Conservation (phyloP, 2,329 filamentous ascomycete species). For the Alternaria ethzedia region DNA sequence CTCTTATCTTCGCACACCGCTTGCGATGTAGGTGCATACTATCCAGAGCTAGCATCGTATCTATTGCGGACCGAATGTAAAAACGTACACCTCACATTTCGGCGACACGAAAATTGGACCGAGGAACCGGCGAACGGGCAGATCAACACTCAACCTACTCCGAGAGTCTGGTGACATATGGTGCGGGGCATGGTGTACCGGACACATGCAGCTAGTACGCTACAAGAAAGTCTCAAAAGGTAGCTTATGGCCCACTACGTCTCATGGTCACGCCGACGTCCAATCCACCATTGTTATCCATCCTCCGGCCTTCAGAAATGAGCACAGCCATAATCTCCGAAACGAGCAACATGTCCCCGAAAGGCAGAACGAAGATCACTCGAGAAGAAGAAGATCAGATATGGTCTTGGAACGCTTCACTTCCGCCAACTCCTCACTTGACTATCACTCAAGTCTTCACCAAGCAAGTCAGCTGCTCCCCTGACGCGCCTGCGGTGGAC, state of each 20-base stretch:
- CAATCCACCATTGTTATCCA: background rate
- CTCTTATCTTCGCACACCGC: conserved; percentile 2
- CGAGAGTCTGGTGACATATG: background rate
- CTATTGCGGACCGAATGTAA: background rate
- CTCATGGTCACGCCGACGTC: background rate
- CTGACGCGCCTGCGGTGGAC: conserved; percentile 3
- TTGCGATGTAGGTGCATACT: background rate
- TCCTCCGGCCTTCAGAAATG: background rate
- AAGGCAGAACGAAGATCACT: background rate
- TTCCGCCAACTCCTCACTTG: background rate
- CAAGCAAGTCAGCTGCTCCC: background rate
- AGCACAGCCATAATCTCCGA: background rate
- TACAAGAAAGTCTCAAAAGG: background rate
- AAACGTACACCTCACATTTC: background rate
- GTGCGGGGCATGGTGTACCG: background rate
- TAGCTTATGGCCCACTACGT: background rate
- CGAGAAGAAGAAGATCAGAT: background rate
- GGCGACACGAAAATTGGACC: background rate
- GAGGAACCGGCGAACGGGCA: background rate
- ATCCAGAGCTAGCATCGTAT: background rate
- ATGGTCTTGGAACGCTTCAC: conserved; percentile 1
- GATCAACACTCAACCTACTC: background rate
- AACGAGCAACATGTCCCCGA: background rate
- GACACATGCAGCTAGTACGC: background rate
- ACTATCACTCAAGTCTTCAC: conserved; percentile 2